Evolutionary conservation across 345 rosid species (phyloP).

Genomic region (Hibiscus trionum): DNA sequence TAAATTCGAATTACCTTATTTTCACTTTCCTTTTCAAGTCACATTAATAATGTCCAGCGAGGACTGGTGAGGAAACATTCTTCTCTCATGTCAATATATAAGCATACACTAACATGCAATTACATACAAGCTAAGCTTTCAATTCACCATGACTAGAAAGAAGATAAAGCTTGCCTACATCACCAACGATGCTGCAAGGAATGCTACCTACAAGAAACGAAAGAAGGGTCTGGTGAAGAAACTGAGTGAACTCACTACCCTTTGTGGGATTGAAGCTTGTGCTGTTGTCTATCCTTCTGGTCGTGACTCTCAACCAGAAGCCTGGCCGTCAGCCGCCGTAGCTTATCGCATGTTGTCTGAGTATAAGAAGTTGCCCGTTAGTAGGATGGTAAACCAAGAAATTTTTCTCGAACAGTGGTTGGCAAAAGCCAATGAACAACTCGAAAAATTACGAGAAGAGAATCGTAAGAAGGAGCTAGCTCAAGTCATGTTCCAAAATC

Average conservation of each 20-base stretch:
- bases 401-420: constrained; percentile 2
- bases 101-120: background rate
- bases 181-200: constrained; percentile 23
- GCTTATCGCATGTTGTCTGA: too few relatives aligned
- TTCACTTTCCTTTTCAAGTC: background rate
- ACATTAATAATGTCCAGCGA: background rate
- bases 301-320: too few relatives aligned
- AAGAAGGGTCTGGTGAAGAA: constrained; percentile 29
- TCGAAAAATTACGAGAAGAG: background rate
- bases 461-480: constrained; percentile 17
- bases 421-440: constrained; percentile 2
- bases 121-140: background rate
- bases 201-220: constrained; percentile 24
- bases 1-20: background rate
- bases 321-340: too few relatives aligned
- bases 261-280: constrained; percentile 22
- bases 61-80: background rate
- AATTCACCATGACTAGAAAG: constrained; percentile 23
- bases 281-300: background rate
- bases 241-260: constrained; percentile 21
- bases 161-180: constrained; percentile 31
- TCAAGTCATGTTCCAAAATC: constrained; percentile 14
- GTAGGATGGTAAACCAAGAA: too few relatives aligned
- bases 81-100: background rate
- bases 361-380: too few relatives aligned